Base-by-base conservation (phyloP, 768 basidiomycete genomes). In the Tephrocybe sp. region DNA sequence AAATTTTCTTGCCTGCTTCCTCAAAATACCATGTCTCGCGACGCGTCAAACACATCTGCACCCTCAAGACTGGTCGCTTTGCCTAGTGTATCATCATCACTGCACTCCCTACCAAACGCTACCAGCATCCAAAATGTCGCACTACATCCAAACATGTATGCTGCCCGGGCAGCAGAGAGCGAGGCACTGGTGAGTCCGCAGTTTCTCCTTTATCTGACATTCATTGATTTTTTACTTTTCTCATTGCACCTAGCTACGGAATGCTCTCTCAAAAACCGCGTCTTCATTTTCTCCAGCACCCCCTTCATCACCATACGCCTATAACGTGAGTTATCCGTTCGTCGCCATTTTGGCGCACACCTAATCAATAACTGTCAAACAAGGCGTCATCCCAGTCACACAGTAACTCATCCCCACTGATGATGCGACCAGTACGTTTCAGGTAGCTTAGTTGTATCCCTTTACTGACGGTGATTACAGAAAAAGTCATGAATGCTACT, bases 81-180 rank as follows among this genome's bases (percentile, higher is more conserved):
- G 56, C 88, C 88, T n/a, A 83, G 80, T 58, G 70, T 90, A 39
- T 83, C 88, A 22, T 80, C 74, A 31, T 77, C 83, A 2, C 78
- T 91, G 45, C 80, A 84, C 44, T 72, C 80, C 1, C 75, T 90
- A 31, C 86, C 88, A 0, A 79, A 84, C 57, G 88, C 88, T 8
- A 87, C 81, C 59, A 85, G 77, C 67, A 73, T 91, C 44, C 76
- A 79, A 57, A 75, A 74, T 57, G 75, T 91, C 23, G 69, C 80
- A 1, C 70, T 91, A 1, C 87, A 90, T 66, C 80, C 79, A 1
- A 78, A 72, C 59, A 82, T 86, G 83, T 85, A 84, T 61, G 79
- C 82, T 1, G 77, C 80, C 49, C 78, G 79, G 29, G 79, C 81
- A 27, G 79, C 82, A 4, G 80, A 87, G 65, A 87, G 87, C 58